Evolutionary conservation across 164 flowering plant species (phyloP).

Genomic region (Dillenia suffruticosa): DNA sequence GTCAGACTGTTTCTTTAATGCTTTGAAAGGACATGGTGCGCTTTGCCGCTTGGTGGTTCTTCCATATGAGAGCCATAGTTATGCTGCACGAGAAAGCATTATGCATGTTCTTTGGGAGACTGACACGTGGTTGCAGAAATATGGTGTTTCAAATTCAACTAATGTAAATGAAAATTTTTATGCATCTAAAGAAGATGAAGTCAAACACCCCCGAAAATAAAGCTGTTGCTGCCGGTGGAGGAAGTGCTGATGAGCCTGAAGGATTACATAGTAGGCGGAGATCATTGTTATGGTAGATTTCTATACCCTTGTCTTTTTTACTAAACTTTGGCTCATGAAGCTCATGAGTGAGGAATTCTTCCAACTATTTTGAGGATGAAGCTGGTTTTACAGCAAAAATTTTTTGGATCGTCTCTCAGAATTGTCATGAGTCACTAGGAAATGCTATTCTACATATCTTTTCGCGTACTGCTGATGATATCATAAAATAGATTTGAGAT

Average conservation of each 20-base stretch:
- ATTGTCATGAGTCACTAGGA: no score
- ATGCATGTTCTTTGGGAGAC: constrained; percentile 99
- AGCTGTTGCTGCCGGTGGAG: constrained; percentile 51
- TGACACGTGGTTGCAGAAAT: constrained; percentile 83
- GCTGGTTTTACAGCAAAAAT: no score
- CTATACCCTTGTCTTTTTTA: background rate
- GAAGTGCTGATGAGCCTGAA: constrained; percentile 34
- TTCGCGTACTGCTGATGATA: no score
- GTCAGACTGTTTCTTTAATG: constrained; percentile 94
- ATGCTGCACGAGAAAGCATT: constrained; percentile 90
- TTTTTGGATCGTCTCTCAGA: no score
- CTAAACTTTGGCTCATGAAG: no score
- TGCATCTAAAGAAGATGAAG: constrained; percentile 24
- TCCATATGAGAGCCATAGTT: constrained; percentile 96
- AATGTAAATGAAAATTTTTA: constrained; percentile 31
- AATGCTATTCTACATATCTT: no score
- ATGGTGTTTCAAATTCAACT: constrained; percentile 52
- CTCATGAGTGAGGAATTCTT: no score
- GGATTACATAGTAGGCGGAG: constrained; percentile 26
- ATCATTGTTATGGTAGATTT: constrained; percentile 67
- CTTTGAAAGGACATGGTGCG: constrained; percentile 95
- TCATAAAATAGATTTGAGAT: no score
- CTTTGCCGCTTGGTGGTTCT: constrained; percentile 89
- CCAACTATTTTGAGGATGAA: no score
- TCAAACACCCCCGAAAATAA: constrained; percentile 36